Percentiles rank a stretch among this genome's conserved stretches.
Conservation (phyloP, 768 basidiomycete species). For the Megacollybia marginata region DNA sequence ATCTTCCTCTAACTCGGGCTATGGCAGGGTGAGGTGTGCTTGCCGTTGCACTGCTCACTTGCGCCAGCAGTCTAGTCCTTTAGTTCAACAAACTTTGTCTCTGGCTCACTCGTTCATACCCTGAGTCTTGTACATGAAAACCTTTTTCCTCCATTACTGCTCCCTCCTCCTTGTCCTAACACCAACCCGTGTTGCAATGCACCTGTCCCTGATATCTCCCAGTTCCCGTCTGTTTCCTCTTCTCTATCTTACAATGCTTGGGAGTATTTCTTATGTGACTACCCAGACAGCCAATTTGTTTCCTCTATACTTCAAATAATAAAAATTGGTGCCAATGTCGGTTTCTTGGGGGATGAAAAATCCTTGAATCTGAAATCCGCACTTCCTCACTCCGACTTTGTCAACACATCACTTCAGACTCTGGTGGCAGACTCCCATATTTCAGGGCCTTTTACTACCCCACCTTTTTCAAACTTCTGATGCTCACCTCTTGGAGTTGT, state of each 20-base stretch:
- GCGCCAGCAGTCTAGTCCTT: constrained; percentile 7
- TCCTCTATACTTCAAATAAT: constrained; percentile 18
- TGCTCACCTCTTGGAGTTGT: constrained; percentile 19
- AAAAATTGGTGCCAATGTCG: constrained; percentile 17
- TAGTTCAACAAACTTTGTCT: not conserved
- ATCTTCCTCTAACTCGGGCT: not conserved
- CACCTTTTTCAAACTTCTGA: constrained; percentile 12
- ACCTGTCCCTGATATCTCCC: not conserved
- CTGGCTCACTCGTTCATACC: not conserved
- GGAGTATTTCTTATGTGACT: constrained; percentile 16
- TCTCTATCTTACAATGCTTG: constrained; percentile 11
- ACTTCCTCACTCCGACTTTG: constrained; percentile 3
- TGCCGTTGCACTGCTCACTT: constrained; percentile 7
- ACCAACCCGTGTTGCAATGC: constrained; percentile 16
- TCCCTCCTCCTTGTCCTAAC: constrained; percentile 14
- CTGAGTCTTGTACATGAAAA: constrained; percentile 2
- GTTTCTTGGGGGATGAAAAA: constrained; percentile 12
- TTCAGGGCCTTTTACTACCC: constrained; percentile 13
- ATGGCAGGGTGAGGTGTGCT: constrained; percentile 11
- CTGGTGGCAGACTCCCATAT: constrained; percentile 8
- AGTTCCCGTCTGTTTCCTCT: constrained; percentile 6
- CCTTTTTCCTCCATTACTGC: constrained; percentile 7
- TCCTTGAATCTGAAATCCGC: constrained; percentile 19
- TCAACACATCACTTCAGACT: constrained; percentile 2
- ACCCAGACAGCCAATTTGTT: constrained; percentile 21